These are phyloP conservation scores for Sarocladium brachiariae DNA, from an alignment of 2,329 filamentous ascomycete genomes.

Conservation along the genomic window DNA sequence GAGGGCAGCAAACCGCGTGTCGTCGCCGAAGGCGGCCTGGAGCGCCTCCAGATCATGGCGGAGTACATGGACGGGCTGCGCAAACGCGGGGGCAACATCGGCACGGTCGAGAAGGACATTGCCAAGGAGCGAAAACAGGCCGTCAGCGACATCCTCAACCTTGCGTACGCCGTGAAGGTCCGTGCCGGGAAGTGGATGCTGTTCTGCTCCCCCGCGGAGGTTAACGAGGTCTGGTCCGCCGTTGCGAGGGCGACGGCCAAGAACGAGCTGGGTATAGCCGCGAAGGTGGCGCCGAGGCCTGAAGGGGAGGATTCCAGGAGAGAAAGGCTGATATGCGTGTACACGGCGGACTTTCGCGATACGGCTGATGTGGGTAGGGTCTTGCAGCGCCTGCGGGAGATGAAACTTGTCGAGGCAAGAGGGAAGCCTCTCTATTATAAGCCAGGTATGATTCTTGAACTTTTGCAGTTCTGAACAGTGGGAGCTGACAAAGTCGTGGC, in stretches of 20 bases:
- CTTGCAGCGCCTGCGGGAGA: constrained; percentile 50
- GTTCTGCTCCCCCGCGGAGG: constrained; percentile 47
- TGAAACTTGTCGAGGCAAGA: constrained; percentile 49
- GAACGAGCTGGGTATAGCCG: constrained; percentile 62
- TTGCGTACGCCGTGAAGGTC: constrained; percentile 54
- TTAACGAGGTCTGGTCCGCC: constrained; percentile 58
- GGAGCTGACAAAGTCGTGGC: constrained; percentile 11
- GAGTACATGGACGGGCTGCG: constrained; percentile 42
- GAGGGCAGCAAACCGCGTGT: constrained; percentile 36
- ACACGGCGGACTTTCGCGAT: constrained; percentile 69
- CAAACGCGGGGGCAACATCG: constrained; percentile 19
- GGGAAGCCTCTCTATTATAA: constrained; percentile 68
- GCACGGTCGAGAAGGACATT: constrained; percentile 35
- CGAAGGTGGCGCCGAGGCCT: constrained; percentile 61
- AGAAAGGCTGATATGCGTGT: constrained; percentile 64
- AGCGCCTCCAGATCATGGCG: constrained; percentile 39
- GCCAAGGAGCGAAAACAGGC: constrained; percentile 42
- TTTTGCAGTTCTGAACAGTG: not conserved
- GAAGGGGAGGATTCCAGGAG: constrained; percentile 31
- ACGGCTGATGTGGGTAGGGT: constrained; percentile 62
- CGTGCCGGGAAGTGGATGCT: constrained; percentile 75
- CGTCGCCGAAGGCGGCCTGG: constrained; percentile 46
- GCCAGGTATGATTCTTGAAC: constrained; percentile 42
- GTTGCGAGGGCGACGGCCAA: constrained; percentile 61
- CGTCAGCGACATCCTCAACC: constrained; percentile 47